A percentile compares a stretch with the other conserved stretches of the same genome.
phyloP scores from a whole-genome alignment of 192 early-diverging fungal genomes.

The Dissophora ornata region DNA sequence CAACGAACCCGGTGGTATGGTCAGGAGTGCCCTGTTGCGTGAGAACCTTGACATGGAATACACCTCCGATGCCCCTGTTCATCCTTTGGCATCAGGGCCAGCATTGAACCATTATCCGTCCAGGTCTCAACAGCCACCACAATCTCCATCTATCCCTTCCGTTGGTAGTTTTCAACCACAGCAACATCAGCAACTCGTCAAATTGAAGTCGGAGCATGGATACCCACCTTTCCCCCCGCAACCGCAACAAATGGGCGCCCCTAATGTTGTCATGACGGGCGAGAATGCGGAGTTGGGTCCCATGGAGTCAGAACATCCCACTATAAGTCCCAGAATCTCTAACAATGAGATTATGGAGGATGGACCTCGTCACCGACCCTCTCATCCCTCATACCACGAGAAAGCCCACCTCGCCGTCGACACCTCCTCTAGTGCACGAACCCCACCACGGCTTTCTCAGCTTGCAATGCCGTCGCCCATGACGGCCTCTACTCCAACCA shows the following conservation, averaged over 20 bases:
- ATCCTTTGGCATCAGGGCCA: slow-evolving; percentile 18
- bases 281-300: slow-evolving; percentile 2
- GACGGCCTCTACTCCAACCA: slow-evolving; percentile 16
- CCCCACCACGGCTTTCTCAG: neutral
- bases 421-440: slow-evolving; percentile 17
- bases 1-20: slow-evolving; percentile 9
- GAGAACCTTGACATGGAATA: slow-evolving; percentile 14
- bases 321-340: neutral
- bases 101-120: neutral
- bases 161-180: slow-evolving; percentile 24
- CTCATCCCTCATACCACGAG: neutral
- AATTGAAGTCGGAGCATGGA: slow-evolving; percentile 30
- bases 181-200: slow-evolving; percentile 42
- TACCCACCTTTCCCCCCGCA: neutral
- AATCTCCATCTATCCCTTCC: neutral
- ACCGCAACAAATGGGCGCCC: slow-evolving; percentile 10
- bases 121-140: neutral
- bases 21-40: neutral
- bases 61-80: slow-evolving; percentile 14
- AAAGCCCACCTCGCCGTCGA: slow-evolving; percentile 24
- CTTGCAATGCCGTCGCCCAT: slow-evolving; percentile 1
- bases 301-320: neutral
- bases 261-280: slow-evolving; percentile 31
- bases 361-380: neutral
- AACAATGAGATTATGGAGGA: slow-evolving; percentile 15